A percentile compares a stretch with the other conserved stretches of the same genome.
Evolutionary conservation across 176 grass and related monocot genomes (phyloP).

Genomic region (Alloteropsis semialata): DNA sequence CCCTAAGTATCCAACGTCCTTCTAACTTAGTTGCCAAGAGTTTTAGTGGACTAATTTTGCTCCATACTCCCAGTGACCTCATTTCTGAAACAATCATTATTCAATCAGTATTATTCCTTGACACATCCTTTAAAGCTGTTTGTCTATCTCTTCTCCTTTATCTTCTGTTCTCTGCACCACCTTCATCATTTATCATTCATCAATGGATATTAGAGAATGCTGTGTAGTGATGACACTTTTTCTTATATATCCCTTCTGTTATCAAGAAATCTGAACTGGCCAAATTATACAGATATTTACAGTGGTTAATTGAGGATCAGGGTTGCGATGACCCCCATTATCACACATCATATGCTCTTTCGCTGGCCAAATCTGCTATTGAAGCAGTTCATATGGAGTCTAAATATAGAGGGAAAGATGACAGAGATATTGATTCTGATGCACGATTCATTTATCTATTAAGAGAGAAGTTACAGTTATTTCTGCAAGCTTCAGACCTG

Average conservation of each 20-base stretch:
- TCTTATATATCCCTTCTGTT: background rate
- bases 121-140: constrained; percentile 9
- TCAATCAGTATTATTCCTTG: background rate
- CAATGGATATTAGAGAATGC: background rate
- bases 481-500: constrained; percentile 92
- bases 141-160: background rate
- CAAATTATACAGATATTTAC: constrained; percentile 70
- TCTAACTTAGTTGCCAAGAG: background rate
- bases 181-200: constrained; percentile 10
- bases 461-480: constrained; percentile 84
- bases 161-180: background rate
- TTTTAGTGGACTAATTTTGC: background rate
- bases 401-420: constrained; percentile 26
- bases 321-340: constrained; percentile 72
- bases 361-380: constrained; percentile 72
- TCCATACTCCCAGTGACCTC: background rate
- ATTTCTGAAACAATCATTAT: constrained; percentile 2
- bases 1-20: background rate
- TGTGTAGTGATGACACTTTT: background rate
- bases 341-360: constrained; percentile 89
- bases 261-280: constrained; percentile 1
- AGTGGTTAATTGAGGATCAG: constrained; percentile 97
- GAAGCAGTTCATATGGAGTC: constrained; percentile 45
- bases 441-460: constrained; percentile 46
- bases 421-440: constrained; percentile 41